phyloP scores from a whole-genome alignment of 2,329 filamentous ascomycete genomes.

The Arthroderma sp. region DNA sequence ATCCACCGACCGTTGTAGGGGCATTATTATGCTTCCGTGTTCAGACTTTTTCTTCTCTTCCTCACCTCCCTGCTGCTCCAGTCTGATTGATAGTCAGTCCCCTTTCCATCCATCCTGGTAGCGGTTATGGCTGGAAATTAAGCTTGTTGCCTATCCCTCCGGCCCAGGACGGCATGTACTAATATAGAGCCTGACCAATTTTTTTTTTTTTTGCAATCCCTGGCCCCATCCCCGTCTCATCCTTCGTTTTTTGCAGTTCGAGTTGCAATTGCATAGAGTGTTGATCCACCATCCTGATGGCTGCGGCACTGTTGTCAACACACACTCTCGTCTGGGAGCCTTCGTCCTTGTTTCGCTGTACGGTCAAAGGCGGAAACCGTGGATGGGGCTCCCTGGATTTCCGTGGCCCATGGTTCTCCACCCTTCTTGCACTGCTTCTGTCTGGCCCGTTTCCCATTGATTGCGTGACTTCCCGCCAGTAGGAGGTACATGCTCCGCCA shows the following conservation, averaged over 20 bases:
- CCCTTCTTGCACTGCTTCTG: constrained; percentile 3
- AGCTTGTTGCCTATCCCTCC: not conserved
- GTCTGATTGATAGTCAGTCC: not conserved
- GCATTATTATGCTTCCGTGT: not conserved
- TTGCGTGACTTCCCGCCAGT: constrained; percentile 4
- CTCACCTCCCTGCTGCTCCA: not conserved
- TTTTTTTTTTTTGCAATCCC: constrained; percentile 1
- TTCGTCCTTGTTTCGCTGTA: constrained; percentile 3
- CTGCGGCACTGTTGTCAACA: not conserved
- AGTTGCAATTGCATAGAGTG: not conserved
- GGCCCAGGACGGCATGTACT: constrained; percentile 2
- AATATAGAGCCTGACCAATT: not conserved
- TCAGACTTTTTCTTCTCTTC: not conserved
- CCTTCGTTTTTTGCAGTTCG: not conserved
- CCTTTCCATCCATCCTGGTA: constrained; percentile 1
- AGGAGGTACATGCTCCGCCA: constrained; percentile 1
- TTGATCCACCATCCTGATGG: constrained; percentile 3
- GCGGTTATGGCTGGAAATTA: constrained; percentile 5
- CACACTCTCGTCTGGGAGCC: not conserved
- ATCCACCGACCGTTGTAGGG: not conserved
- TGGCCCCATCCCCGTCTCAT: not conserved
- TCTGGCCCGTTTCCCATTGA: constrained; percentile 5
- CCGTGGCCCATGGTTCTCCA: constrained; percentile 6
- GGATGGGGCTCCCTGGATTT: constrained; percentile 2
- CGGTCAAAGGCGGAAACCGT: constrained; percentile 5